These are phyloP conservation scores for Mollisia scopiformis DNA, from an alignment of 2,329 filamentous ascomycete genomes.

Conservation along the genomic window DNA sequence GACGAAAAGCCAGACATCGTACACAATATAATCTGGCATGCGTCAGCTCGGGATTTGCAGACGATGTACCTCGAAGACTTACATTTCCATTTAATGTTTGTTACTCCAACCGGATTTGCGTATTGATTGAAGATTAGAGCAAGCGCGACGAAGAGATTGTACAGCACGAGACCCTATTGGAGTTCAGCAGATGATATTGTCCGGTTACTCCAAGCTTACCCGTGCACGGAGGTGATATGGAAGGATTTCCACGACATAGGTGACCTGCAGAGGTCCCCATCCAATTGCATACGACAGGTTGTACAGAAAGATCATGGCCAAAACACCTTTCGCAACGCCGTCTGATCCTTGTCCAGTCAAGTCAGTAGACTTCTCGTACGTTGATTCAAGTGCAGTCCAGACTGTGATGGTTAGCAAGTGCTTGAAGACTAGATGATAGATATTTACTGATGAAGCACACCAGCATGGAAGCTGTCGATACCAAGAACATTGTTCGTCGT, in stretches of 20 bases:
- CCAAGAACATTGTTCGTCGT: conserved; percentile 25
- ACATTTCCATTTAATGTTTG: conserved; percentile 42
- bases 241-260: conserved; percentile 32
- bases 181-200: not conserved
- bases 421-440: not conserved
- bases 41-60: not conserved
- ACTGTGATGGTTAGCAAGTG: conserved; percentile 6
- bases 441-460: conserved; percentile 22
- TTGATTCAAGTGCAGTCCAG: conserved; percentile 28
- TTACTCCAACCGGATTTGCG: conserved; percentile 43
- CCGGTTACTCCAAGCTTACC: conserved; percentile 1
- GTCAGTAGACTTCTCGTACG: conserved; percentile 18
- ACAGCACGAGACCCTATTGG: conserved; percentile 38
- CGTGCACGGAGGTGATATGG: conserved; percentile 28
- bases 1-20: conserved; percentile 36
- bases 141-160: conserved; percentile 45
- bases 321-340: conserved; percentile 20
- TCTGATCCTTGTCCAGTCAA: conserved; percentile 8
- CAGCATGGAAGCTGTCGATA: conserved; percentile 23
- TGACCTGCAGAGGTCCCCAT: conserved; percentile 25
- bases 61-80: no score
- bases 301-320: conserved; percentile 47
- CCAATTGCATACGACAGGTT: conserved; percentile 43
- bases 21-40: conserved; percentile 32
- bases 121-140: conserved; percentile 47